Evolutionary conservation across 495 filamentous ascomycete genomes (phyloP), one percentile per base, ranked within the genome.

Genomic region (Corynascus novoguineensis): DNA sequence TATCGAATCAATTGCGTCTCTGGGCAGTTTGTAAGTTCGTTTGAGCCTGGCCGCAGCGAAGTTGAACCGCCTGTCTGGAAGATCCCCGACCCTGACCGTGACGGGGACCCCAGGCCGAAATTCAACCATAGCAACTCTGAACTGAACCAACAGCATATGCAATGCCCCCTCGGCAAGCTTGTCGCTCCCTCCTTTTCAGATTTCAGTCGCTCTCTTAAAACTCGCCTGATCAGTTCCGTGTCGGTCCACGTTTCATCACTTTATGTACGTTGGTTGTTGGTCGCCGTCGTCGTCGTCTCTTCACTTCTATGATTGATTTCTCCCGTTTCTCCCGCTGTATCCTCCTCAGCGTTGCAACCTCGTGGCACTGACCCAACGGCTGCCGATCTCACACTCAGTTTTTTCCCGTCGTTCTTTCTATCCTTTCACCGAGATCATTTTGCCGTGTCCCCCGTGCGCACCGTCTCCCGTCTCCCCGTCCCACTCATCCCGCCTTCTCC

Each of bases 231-330:
- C 25, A 11, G 44, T 14, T 41, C 40, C 24, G 59, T 21, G 24
- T 45, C 28, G 40, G 40, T 11, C 41, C 53, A 48, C 38, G 51
- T 62, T 59, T 47, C 60, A 63, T 51, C 44, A 48, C 27, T 45
- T 40, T 51, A 28, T 58, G 32, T 21, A 19, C 25, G 47, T 11
- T 44, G 40, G 40, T 24, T 15, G 37, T 17, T 41, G 37, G 21
- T 44, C 31, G 31, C 31, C 6, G 5, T 32, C 6, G 31, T 32
- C 11, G 44, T 57, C 34, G 31, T 55, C 52, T 57, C 32, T 34
- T 58, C 40, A 38, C 50, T 22, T 17, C 37, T 55, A 15, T 38
- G 12, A 35, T n/a, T n/a, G n/a, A 14, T 49, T 41, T 55, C 32
- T 49, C 49, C 41, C 49, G 3, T 21, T 35, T 55, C 32, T 22